Evolutionary conservation across 768 basidiomycete species (phyloP).

Genomic region (Symmetrospora coprosmae): DNA sequence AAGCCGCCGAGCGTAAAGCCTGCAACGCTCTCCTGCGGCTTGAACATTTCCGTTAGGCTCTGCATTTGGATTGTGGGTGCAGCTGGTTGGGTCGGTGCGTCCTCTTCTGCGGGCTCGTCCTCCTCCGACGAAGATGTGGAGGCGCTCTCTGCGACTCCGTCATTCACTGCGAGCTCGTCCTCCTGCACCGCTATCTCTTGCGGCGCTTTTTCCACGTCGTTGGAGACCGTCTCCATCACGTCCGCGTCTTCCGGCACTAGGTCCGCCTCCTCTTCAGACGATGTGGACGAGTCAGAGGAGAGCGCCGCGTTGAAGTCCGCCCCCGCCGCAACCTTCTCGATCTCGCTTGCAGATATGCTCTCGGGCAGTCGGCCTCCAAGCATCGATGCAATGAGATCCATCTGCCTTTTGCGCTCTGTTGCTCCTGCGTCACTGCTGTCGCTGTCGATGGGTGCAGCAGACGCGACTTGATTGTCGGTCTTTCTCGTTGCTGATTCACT

Average conservation of each 20-base stretch:
- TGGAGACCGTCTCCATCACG: background rate
- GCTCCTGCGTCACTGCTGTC: too few species aligned
- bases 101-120: constrained; percentile 23
- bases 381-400: too few species aligned
- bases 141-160: background rate
- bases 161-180: constrained; percentile 5
- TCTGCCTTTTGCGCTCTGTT: too few species aligned
- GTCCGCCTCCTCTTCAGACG: background rate
- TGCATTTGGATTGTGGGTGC: constrained; percentile 24
- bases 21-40: constrained; percentile 45
- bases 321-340: too few species aligned
- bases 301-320: too few species aligned
- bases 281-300: too few species aligned
- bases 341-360: too few species aligned
- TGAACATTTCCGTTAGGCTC: constrained; percentile 59
- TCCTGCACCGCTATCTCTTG: constrained; percentile 27
- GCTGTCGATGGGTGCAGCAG: too few species aligned
- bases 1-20: constrained; percentile 50
- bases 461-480: too few species aligned
- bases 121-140: background rate
- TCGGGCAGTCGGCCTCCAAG: too few species aligned
- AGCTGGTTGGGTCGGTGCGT: constrained; percentile 20
- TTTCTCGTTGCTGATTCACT: too few species aligned
- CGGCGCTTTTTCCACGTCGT: background rate
- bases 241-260: background rate